Base-by-base conservation (phyloP, 1,139 yeast species). In the Ogataea hybrid region DNA sequence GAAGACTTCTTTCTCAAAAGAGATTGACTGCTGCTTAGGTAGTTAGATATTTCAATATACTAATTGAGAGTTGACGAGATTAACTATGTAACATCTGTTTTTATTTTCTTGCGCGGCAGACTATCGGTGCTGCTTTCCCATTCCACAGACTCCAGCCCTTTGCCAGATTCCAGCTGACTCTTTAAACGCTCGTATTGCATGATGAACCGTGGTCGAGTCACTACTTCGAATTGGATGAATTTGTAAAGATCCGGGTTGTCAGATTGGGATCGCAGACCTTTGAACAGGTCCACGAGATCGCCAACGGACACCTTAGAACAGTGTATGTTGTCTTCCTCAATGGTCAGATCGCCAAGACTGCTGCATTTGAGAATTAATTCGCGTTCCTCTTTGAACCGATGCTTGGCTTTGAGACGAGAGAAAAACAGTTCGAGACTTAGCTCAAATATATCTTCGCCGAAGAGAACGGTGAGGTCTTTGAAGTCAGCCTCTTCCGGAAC, bases 1-100 rank as follows among this genome's bases (percentile, higher is more conserved):
- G 95, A 73, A 85, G 94, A 79, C 76, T 84, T 67, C 82, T 89
- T 68, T 69, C 87, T 70, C 90, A 84, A 78, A 85, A 86, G 83
- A 75, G 79, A 65, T 70, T 76, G 59, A 62, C 81, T 63, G 77
- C 78, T 67, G 64, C 64, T 58, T 59, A 58, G 56, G 48, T 38
- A 37, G 35, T 28, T 31, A 37, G 25, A 33, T 37, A 31, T 14
- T 32, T 37, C 40, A 37, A 37, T 37, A 37, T 17, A 37, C 41
- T 37, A 37, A 37, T 37, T 37, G 41, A 32, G 41, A 37, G 36
- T 37, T 37, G 41, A 37, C 41, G 41, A 37, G 23, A 27, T 32
- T 14, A 15, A 23, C 32, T 33, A 30, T 41, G 28, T 34, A 38
- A 17, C 12, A 20, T 10, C 35, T 11, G 17, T 39, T 28, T 41